phyloP scores from a whole-genome alignment of 805 yeast genomes.

The Candida hispaniensis region DNA sequence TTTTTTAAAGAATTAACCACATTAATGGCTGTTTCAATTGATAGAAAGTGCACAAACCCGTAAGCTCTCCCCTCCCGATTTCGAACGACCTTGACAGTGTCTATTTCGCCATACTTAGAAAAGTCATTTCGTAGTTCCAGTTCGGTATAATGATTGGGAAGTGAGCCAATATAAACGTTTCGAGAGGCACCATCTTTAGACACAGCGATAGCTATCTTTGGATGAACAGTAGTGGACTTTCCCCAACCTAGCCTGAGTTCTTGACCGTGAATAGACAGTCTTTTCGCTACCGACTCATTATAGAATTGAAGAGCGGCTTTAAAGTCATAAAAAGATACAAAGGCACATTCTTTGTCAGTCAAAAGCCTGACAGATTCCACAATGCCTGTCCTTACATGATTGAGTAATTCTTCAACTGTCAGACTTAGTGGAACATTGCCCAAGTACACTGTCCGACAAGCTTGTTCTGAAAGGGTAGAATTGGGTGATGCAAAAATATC shows the following conservation, averaged over 20 bases:
- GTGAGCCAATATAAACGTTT: conserved; percentile 79
- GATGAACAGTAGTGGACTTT: conserved; percentile 60
- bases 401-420: conserved; percentile 69
- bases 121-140: conserved; percentile 58
- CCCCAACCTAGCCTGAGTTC: conserved; percentile 94
- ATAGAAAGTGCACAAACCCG: conserved; percentile 76
- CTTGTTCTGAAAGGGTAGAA: no score
- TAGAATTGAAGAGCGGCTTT: conserved; percentile 83
- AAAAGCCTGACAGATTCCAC: conserved; percentile 63
- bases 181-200: conserved; percentile 84
- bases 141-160: conserved; percentile 57
- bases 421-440: conserved; percentile 81
- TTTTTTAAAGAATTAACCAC: conserved; percentile 58
- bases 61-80: conserved; percentile 77
- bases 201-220: conserved; percentile 65
- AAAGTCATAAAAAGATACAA: conserved; percentile 79
- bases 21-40: conserved; percentile 75
- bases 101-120: conserved; percentile 68
- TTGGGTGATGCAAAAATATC: no score
- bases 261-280: conserved; percentile 66
- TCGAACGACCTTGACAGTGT: conserved; percentile 64
- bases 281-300: conserved; percentile 81
- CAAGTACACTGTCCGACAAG: conserved; percentile 67
- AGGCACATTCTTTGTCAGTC: conserved; percentile 83
- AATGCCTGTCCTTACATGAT: conserved; percentile 85